Base-by-base conservation (phyloP, 2,329 filamentous ascomycete genomes). In the Cladosporium sp. region DNA sequence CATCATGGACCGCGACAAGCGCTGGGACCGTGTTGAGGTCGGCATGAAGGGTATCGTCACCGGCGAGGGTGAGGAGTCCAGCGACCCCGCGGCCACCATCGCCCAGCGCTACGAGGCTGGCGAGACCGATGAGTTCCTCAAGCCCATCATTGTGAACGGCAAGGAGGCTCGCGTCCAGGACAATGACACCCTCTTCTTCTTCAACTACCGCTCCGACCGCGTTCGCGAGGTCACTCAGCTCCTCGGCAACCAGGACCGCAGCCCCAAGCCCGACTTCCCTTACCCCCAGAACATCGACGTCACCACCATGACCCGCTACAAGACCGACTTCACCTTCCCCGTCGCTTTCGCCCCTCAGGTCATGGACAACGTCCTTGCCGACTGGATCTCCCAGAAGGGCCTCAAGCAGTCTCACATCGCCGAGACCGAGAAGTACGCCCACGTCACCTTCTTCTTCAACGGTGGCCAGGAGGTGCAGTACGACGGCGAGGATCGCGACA, bases 361-460 rank as follows among this genome's bases (percentile, higher is more conserved):
- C 68, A 99, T 99, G 93, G 88, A 85, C 69, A 95, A 99, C 63
- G 93, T 99, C n/a, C 83, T 99, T 44, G 93, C 93, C 18, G 93
- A 99, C 77, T 97, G 91, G 84, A 80, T 99, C 18, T 84, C 86
- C 63, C 93, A 92, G 77, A 86, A 97, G 73, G 82, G 81, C 39
- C 79, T 95, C 56, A 85, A 91, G 76, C 93, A 99, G 75, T 93
- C 92, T 61, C 93, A 99, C 76, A 82, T 97, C 61, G 93, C 93
- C 51, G 93, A 99, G 80, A 99, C 93, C 2, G 93, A 99, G 73
- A 99, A 99, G 79, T 99, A 99, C 72, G 93, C 93, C 30, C 93
- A 99, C 76, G 93, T 99, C 58, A 97, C 93, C 51, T 97, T 97
- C 82, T 97, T 97, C 82, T 97, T 97, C 85, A 99, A 99, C 75